These are phyloP conservation scores for Misopates orontium DNA, from an alignment of 257 asterid genomes.

Conservation along the genomic window DNA sequence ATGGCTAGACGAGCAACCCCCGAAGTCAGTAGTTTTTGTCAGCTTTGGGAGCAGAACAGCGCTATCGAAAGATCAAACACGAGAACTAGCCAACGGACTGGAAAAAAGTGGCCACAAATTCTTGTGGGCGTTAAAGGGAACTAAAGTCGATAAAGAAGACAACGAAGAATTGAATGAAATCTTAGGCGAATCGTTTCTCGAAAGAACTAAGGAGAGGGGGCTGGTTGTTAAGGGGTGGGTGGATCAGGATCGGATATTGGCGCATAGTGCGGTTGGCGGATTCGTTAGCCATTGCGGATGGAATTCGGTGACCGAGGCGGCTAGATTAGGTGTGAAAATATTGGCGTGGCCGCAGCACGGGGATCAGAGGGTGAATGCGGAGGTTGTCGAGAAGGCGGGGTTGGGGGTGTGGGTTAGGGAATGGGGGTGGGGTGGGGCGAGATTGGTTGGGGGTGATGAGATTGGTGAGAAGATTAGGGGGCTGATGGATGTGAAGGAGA, in stretches of 20 bases:
- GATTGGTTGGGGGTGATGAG: constrained; percentile 29
- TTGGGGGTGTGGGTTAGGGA: constrained; percentile 39
- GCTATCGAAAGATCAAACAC: constrained; percentile 37
- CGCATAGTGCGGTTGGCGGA: constrained; percentile 44
- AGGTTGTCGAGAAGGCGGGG: constrained; percentile 37
- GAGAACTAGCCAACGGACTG: constrained; percentile 41
- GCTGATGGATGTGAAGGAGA: constrained; percentile 31
- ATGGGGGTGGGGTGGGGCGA: constrained; percentile 42
- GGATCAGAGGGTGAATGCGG: constrained; percentile 52
- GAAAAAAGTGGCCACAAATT: constrained; percentile 38
- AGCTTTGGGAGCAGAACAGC: constrained; percentile 57
- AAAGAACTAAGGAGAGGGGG: constrained; percentile 34
- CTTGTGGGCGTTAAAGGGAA: constrained; percentile 46
- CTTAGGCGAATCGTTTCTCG: constrained; percentile 35
- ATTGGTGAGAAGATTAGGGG: constrained; percentile 36
- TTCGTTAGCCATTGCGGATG: constrained; percentile 48
- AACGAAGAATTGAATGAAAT: constrained; percentile 27
- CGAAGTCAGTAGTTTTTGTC: constrained; percentile 41
- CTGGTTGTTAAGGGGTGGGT: constrained; percentile 45
- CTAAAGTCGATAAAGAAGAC: constrained; percentile 54
- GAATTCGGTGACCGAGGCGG: constrained; percentile 50
- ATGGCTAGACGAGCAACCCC: constrained; percentile 51
- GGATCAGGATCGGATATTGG: constrained; percentile 42
- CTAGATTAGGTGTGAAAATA: constrained; percentile 39
- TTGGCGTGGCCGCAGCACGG: constrained; percentile 60